Evolutionary conservation across 1,284 basidiomycete genomes (phyloP), one percentile per base, ranked within the genome.

Genomic region (Rhodotorula sp.): DNA sequence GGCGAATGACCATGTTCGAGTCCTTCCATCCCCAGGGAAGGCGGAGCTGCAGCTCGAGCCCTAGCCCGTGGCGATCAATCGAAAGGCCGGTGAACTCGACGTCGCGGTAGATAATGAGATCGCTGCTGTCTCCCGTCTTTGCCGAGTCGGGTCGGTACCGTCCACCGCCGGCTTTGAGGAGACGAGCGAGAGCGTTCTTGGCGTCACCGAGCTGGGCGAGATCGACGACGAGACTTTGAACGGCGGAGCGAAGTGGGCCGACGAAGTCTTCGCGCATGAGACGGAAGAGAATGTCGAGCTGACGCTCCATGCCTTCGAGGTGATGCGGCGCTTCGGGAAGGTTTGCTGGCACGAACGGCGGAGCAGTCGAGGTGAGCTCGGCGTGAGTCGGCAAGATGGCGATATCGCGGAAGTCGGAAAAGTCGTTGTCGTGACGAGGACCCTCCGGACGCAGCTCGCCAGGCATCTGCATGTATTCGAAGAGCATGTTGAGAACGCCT

Each of bases 201-300:
- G 62, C 9, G 61, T 46, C 20, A 70, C 11, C 29, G 36, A 58
- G 65, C 27, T 58, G 75, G 39, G 65, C 67, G 13, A 87, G 68
- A 68, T 87, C 86, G 0, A 82, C 79, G 8, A 82, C 68, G 11
- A 87, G 77, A 1, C 82, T 76, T 46, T 84, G 82, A 9, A 86
- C 80, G 0, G 87, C 84, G 15, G 78, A 80, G 7, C 86, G 48
- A 30, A 78, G 52, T 5, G 73, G 62, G 8, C 55, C 36, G 54
- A 84, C 86, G 22, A 89, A 78, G 71, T 90, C 89, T 70, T 89
- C 88, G 46, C 89, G 82, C 51, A 90, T 79, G 0, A 90, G 82
- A 39, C 89, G 84, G 76, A 89, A 90, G 72, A 90, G 87, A 4
- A 87, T 83, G 64, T 90, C 89, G 11, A 89, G 78, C n/a, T 86